These are phyloP conservation scores for Cetradonia linearis DNA, from an alignment of 495 filamentous ascomycete species.

Conservation along the genomic window DNA sequence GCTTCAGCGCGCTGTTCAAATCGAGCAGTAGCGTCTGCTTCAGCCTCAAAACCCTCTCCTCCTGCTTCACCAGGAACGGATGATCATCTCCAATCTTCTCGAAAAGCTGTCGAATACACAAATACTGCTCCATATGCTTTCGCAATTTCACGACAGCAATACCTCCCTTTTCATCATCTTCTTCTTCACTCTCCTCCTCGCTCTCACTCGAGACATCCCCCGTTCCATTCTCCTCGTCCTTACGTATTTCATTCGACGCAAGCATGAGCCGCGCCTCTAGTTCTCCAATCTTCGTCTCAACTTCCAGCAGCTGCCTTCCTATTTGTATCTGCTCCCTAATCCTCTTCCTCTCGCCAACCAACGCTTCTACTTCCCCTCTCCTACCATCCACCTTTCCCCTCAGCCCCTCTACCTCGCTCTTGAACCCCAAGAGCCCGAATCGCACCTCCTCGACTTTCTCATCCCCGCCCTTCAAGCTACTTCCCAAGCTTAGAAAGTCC, in stretches of 20 bases:
- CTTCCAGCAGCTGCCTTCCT: conserved; percentile 58
- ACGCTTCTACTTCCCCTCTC: conserved; percentile 41
- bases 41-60: conserved; percentile 47
- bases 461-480: conserved; percentile 74
- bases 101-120: conserved; percentile 42
- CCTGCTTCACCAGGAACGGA: conserved; percentile 53
- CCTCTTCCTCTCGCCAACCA: conserved; percentile 45
- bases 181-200: conserved; percentile 45
- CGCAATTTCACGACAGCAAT: conserved; percentile 45
- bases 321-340: conserved; percentile 43
- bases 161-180: conserved; percentile 36
- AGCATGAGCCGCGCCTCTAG: conserved; percentile 65
- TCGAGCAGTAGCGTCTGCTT: conserved; percentile 76
- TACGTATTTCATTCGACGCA: conserved; percentile 26
- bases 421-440: conserved; percentile 76
- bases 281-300: conserved; percentile 59
- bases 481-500: conserved; percentile 76
- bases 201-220: conserved; percentile 33
- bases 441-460: conserved; percentile 86
- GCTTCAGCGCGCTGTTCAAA: conserved; percentile 66
- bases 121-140: conserved; percentile 47
- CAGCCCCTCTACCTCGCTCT: conserved; percentile 59
- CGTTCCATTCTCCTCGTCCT: conserved; percentile 22
- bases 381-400: conserved; percentile 44
- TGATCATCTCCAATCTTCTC: conserved; percentile 47